A percentile compares a stretch with the other conserved stretches of the same genome.
Evolutionary conservation across 1,284 basidiomycete species (phyloP).

Genomic region (Singerocomus inundabilis): DNA sequence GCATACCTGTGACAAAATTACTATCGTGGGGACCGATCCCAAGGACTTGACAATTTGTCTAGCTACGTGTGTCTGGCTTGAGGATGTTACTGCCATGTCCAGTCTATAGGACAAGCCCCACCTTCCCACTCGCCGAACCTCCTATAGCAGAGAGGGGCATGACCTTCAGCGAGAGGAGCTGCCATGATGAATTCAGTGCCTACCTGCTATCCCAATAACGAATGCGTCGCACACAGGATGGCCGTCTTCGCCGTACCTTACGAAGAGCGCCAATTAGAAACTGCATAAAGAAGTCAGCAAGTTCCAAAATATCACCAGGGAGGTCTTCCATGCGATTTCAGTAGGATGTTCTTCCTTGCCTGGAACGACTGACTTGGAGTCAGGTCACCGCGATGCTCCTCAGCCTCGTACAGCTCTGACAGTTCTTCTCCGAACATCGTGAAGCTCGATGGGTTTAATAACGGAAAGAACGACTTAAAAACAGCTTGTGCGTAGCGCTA

Average conservation of each 20-base stretch:
- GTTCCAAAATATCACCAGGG: constrained; percentile 57
- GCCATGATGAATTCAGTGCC: constrained; percentile 40
- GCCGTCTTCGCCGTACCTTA: constrained; percentile 77
- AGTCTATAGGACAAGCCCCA: constrained; percentile 32
- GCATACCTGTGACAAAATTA: constrained; percentile 81
- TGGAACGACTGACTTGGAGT: constrained; percentile 21
- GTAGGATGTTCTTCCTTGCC: constrained; percentile 69
- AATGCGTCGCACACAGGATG: constrained; percentile 73
- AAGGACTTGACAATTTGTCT: constrained; percentile 80
- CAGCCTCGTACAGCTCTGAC: constrained; percentile 21
- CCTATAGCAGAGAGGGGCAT: constrained; percentile 42
- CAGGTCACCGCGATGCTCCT: constrained; percentile 17
- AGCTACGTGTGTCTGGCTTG: constrained; percentile 82
- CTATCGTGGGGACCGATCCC: constrained; percentile 82
- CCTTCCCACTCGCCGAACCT: constrained; percentile 93
- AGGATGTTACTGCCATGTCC: constrained; percentile 13
- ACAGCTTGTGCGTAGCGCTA: constrained; percentile 13
- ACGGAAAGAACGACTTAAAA: neutral
- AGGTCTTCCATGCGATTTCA: constrained; percentile 80
- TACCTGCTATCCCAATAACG: constrained; percentile 91
- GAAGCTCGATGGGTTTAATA: neutral
- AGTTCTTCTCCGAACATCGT: constrained; percentile 32
- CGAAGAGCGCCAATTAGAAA: constrained; percentile 14
- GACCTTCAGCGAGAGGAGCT: constrained; percentile 21
- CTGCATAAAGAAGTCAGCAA: constrained; percentile 3